Conservation (phyloP, 176 grass and related monocot species). For the Oryza punctata region DNA sequence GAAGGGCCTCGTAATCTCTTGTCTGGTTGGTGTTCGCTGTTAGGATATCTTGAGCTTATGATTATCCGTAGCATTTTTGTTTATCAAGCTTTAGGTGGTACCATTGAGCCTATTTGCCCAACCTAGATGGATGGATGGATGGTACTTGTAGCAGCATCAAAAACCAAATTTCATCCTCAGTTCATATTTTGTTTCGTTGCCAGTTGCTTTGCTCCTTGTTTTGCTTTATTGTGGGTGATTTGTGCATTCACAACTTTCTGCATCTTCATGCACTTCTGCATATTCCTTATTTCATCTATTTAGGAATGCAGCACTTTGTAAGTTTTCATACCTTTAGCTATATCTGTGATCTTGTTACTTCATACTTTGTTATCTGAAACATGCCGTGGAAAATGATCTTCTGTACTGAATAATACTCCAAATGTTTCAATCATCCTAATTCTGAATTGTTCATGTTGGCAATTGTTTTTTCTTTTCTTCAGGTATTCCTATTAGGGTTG, state of each 20-base stretch:
- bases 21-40: background rate
- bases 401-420: background rate
- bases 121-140: background rate
- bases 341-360: background rate
- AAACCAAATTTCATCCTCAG: background rate
- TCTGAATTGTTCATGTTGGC: conserved; percentile 31
- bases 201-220: conserved; percentile 8
- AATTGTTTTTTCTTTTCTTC: conserved; percentile 24
- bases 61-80: background rate
- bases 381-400: conserved; percentile 9
- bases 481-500: conserved; percentile 69
- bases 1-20: background rate
- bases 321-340: conserved; percentile 16
- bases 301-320: conserved; percentile 3
- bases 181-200: conserved; percentile 24
- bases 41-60: background rate
- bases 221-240: conserved; percentile 23
- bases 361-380: background rate
- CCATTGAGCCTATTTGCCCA: background rate
- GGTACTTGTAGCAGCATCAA: conserved; percentile 4
- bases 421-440: background rate
- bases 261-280: conserved; percentile 24
- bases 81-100: background rate
- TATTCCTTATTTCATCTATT: conserved; percentile 3
- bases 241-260: conserved; percentile 18